Evolutionary conservation across 345 rosid genomes (phyloP), one percentile per base, ranked within the genome.

Genomic region (Kernera saxatilis): DNA sequence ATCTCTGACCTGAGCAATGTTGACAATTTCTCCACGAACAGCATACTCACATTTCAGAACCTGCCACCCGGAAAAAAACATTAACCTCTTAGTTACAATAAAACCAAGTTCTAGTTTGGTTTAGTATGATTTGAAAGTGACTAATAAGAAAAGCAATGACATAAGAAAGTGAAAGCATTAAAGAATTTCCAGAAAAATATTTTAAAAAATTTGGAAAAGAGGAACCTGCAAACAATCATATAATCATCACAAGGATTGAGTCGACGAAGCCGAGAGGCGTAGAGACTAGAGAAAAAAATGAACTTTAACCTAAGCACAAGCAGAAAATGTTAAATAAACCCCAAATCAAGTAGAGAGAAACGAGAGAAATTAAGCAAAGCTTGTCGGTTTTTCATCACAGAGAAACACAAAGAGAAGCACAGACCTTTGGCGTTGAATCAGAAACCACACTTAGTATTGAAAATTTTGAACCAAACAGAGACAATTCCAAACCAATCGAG

Each of bases 1-100:
- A 15, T 65, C 30, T 64, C 46, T 64, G 71, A 92, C 98, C 97
- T 87, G 92, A 56, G 98, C 97, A 77, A 93, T 75, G 81, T 80
- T 76, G 77, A 90, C 96, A 71, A 93, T 84, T 79, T 93, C 98
- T 9, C 98, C 97, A 37, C 97, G 96, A 43, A 93, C 98, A 75
- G 97, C 96, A 83, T 93, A 93, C 72, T 90, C 92, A 59, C 97
- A 90, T 76, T 84, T 73, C 60, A 88, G 74, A 72, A 91, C 91
- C 97, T 91, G 87, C 12, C 6, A 35, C 45, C 8, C 8, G 3
- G 0, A 68, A 46, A 26, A 44, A 67, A 67, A n/a, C n/a, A n/a
- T n/a, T 37, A 17, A 36, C 13, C 27, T 23, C 11, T 60, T 32
- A 19, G 21, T 41, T 43, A n/a, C n/a, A n/a, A n/a, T 14, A 10